Evolutionary conservation across 2,329 filamentous ascomycete genomes (phyloP).

Genomic region (Diaporthe capsici): DNA sequence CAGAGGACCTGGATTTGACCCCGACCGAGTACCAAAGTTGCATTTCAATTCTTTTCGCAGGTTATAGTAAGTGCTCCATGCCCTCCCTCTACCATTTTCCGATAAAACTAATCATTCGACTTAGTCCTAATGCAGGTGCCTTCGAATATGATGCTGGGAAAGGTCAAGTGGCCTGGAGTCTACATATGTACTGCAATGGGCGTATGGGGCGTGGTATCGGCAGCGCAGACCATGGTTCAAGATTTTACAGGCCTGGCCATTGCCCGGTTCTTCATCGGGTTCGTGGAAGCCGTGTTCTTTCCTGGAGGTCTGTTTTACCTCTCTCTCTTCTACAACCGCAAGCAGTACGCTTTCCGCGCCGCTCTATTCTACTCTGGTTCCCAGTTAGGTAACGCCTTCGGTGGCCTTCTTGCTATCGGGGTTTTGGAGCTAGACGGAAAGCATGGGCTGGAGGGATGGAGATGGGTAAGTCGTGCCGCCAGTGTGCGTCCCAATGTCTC

Average conservation of each 20-base stretch:
- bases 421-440: conserved; percentile 48
- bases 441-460: conserved; percentile 47
- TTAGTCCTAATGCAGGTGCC: conserved; percentile 51
- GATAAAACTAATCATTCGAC: neutral
- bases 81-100: too few species aligned
- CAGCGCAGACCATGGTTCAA: conserved; percentile 62
- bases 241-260: conserved; percentile 61
- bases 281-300: conserved; percentile 70
- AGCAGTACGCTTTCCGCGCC: conserved; percentile 52
- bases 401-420: conserved; percentile 52
- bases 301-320: conserved; percentile 58
- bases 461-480: conserved; percentile 45
- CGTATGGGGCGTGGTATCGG: conserved; percentile 65
- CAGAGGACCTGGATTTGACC: neutral
- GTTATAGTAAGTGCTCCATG: neutral
- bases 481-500: conserved; percentile 9
- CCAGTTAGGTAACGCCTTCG: conserved; percentile 53
- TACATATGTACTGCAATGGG: conserved; percentile 66
- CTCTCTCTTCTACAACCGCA: conserved; percentile 57
- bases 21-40: conserved; percentile 1
- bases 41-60: conserved; percentile 9
- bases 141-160: conserved; percentile 53
- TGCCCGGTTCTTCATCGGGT: conserved; percentile 64
- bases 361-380: conserved; percentile 52
- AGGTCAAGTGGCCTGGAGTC: conserved; percentile 58